Percentiles rank a stretch among this genome's conserved stretches.
These are phyloP conservation scores for Pythium aphanidermatum DNA, from an alignment of 352 stramenopile species.

Conservation along the genomic window DNA sequence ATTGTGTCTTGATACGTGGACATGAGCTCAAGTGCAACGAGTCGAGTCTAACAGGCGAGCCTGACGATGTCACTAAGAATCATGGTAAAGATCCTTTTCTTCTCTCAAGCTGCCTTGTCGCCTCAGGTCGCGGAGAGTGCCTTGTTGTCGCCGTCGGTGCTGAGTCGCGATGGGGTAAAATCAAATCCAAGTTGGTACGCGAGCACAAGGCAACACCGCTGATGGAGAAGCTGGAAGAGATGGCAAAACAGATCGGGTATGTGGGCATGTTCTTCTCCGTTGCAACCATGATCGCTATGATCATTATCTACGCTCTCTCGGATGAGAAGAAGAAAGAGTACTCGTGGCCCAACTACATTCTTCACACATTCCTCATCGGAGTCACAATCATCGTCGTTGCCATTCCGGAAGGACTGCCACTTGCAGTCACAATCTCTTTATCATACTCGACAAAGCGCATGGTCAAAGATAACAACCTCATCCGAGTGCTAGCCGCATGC, in stretches of 20 bases:
- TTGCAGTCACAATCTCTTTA: constrained; percentile 93
- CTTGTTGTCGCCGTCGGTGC: constrained; percentile 80
- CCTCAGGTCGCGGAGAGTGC: constrained; percentile 62
- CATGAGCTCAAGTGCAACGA: constrained; percentile 95
- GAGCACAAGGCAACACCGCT: constrained; percentile 88
- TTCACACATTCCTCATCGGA: constrained; percentile 93
- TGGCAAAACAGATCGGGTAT: constrained; percentile 89
- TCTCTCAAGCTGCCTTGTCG: constrained; percentile 81
- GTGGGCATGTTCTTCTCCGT: constrained; percentile 82
- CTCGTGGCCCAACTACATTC: constrained; percentile 73
- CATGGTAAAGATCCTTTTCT: constrained; percentile 70
- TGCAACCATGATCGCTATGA: constrained; percentile 80
- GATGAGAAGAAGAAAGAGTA: constrained; percentile 51
- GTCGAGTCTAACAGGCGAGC: constrained; percentile 94
- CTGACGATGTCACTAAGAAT: constrained; percentile 89
- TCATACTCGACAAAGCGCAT: constrained; percentile 97
- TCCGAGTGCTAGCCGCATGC: constrained; percentile 95
- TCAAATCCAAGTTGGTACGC: constrained; percentile 86
- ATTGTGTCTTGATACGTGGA: constrained; percentile 89
- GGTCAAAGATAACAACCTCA: constrained; percentile 98
- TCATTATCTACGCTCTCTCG: constrained; percentile 75
- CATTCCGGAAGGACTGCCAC: constrained; percentile 91
- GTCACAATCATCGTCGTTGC: constrained; percentile 94
- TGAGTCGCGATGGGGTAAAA: constrained; percentile 86
- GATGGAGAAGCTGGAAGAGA: constrained; percentile 90